A percentile compares a stretch with the other conserved stretches of the same genome.
phyloP scores from a whole-genome alignment of 306 rosid genomes.

The Begonia masoniana region DNA sequence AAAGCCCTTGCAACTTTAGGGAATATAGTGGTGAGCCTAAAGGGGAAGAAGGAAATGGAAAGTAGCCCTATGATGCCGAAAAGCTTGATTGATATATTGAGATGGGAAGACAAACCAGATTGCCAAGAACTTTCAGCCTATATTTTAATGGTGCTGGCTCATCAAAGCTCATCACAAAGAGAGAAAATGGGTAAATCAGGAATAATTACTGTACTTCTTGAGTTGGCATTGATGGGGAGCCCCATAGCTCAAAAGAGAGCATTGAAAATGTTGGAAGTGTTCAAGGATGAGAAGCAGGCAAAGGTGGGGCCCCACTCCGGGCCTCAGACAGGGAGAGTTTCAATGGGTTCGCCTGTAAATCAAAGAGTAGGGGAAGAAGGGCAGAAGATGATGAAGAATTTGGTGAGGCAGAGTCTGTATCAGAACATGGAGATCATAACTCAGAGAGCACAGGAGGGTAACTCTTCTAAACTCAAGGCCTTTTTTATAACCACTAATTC shows the following conservation, averaged over 20 bases:
- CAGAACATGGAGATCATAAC: constrained; percentile 86
- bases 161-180: constrained; percentile 74
- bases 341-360: constrained; percentile 54
- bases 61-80: constrained; percentile 41
- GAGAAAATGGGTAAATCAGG: constrained; percentile 60
- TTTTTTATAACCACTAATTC: constrained; percentile 91
- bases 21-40: constrained; percentile 59
- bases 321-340: constrained; percentile 66
- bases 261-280: constrained; percentile 72
- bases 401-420: constrained; percentile 74
- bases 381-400: constrained; percentile 78
- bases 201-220: constrained; percentile 59
- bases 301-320: constrained; percentile 90
- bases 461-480: constrained; percentile 44
- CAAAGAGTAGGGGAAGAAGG: constrained; percentile 45
- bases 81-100: constrained; percentile 49
- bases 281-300: constrained; percentile 65
- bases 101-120: constrained; percentile 81
- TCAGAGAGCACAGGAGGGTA: constrained; percentile 58
- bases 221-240: constrained; percentile 75
- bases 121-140: constrained; percentile 75
- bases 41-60: constrained; percentile 80
- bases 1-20: constrained; percentile 71
- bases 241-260: constrained; percentile 84
- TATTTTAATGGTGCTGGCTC: constrained; percentile 81